Base-by-base conservation (phyloP, 2,329 filamentous ascomycete species). In the Calonectria leucothoes region DNA sequence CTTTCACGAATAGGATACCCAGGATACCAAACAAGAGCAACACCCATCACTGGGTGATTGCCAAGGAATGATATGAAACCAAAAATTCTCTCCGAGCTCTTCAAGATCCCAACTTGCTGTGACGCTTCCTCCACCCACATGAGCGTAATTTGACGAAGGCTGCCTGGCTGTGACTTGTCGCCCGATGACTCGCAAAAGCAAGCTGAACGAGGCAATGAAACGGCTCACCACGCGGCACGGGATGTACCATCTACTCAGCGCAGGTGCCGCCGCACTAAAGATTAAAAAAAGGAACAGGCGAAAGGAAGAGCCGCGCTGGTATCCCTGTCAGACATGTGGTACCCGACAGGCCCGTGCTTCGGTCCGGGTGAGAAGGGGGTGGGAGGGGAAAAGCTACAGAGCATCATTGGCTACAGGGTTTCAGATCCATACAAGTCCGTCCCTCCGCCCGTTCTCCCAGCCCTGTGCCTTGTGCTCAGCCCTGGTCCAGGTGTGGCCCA, bases 241-340 rank as follows among this genome's bases (percentile, higher is more conserved):
- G 37, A 42, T 45, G 59, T 45, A 64, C n/a, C 52, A 37, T 49
- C 14, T 39, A 31, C 37, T 42, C n/a, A 59, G 66, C 42, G 42
- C 29, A 71, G 59, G 66, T 64, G 61, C 63, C 51, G 37, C 48
- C 52, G 67, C 65, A 42, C 69, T 74, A 59, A 64, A 37, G 42
- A 55, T 59, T 71, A 52, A 68, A 69, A 74, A 65, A 69, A 51
- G 73, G 65, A 76, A 74, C 61, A 77, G 75, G 72, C 73, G 70
- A 75, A 69, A 72, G 15, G 64, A 75, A 77, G 77, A 81, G 79
- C 79, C 77, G 77, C 77, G 72, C 77, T 74, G 61, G 61, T 67
- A 82, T 79, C 81, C 81, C 76, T 82, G 81, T 75, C 74, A 74
- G 73, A 81, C 81, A 82, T 82, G 81, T 82, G 81, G 81, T 77